Percentiles rank a stretch among this genome's conserved stretches.
Evolutionary conservation across 1,284 basidiomycete species (phyloP).

Genomic region (Cryptococcus wingfieldii): DNA sequence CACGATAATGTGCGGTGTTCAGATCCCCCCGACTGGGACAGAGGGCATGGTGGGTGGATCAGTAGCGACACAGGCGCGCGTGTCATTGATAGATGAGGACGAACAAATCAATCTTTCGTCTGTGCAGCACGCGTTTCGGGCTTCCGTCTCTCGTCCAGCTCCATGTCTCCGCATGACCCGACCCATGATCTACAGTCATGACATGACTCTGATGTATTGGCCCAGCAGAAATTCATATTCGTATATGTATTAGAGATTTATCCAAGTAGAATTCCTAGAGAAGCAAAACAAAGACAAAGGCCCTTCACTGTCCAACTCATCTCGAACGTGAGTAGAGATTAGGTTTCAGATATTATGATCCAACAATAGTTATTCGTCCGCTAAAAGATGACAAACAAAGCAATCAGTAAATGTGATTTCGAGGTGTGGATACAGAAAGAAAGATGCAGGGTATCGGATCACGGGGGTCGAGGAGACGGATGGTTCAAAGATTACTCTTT

Average conservation of each 20-base stretch:
- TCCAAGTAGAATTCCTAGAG: background rate
- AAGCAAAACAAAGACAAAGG: background rate
- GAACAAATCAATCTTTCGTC: too few species aligned
- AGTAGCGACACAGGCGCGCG: background rate
- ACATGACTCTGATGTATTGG: too few species aligned
- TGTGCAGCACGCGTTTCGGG: too few species aligned
- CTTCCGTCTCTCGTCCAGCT: too few species aligned
- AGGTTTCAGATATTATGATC: background rate
- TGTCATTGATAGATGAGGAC: too few species aligned
- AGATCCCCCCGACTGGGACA: background rate
- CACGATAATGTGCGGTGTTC: too few species aligned
- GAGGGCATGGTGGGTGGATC: background rate
- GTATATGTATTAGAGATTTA: background rate
- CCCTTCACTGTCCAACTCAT: background rate
- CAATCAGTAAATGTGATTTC: conserved; percentile 1
- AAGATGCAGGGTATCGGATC: background rate
- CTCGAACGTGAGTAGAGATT: background rate
- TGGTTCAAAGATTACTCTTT: conserved; percentile 1
- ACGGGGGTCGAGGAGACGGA: background rate
- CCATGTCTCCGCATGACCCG: too few species aligned
- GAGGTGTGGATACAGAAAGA: background rate
- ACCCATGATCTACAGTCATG: too few species aligned
- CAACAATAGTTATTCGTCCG: conserved; percentile 12
- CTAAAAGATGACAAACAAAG: conserved; percentile 5
- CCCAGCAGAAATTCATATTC: background rate